A percentile compares a stretch with the other conserved stretches of the same genome.
Conservation (phyloP, 2,329 filamentous ascomycete genomes). For the Botrytis paeoniae region DNA sequence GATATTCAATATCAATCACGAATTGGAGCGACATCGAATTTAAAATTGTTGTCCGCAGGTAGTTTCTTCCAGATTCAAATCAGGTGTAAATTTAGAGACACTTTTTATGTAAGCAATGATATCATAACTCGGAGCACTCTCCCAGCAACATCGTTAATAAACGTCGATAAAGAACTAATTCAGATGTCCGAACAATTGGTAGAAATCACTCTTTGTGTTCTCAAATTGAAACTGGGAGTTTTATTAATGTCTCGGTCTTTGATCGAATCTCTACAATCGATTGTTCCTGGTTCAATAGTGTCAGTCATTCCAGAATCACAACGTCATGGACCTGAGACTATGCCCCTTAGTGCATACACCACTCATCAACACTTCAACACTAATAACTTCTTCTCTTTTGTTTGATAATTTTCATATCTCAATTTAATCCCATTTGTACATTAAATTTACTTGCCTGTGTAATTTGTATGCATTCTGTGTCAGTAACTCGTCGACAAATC, state of each 20-base stretch:
- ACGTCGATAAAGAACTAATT: not conserved
- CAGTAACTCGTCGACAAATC: not conserved
- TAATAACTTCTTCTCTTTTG: not conserved
- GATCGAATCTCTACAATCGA: not conserved
- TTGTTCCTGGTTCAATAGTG: not conserved
- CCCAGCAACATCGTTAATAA: not conserved
- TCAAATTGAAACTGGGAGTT: not conserved
- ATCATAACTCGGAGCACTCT: not conserved
- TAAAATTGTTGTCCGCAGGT: too few species aligned
- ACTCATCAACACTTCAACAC: not conserved
- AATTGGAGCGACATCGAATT: not conserved
- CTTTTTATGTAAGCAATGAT: not conserved
- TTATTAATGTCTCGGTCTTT: not conserved
- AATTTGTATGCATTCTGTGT: slow-evolving; percentile 1
- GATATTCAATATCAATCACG: not conserved
- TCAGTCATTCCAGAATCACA: not conserved
- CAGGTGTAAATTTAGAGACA: not conserved
- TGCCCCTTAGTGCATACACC: not conserved
- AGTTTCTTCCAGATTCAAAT: not conserved
- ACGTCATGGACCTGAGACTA: slow-evolving; percentile 5
- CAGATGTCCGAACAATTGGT: not conserved
- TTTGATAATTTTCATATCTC: not conserved
- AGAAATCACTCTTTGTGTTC: not conserved
- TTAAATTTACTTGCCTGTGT: not conserved
- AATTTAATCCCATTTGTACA: not conserved